Conservation (phyloP, 495 filamentous ascomycete species). For the Penicillium silybi region DNA sequence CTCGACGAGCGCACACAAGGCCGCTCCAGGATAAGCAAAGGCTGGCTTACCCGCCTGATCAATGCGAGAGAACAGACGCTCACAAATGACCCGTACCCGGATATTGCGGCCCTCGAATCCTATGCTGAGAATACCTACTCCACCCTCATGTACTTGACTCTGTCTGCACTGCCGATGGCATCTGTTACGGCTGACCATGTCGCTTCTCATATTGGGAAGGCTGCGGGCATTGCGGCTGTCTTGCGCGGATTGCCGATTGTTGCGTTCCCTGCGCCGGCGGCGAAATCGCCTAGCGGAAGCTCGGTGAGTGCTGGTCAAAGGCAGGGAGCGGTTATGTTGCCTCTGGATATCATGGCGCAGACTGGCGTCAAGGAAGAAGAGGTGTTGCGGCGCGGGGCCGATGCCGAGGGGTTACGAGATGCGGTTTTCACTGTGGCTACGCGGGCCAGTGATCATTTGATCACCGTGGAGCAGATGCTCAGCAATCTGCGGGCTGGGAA, state of each 20-base stretch:
- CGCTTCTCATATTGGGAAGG: conserved; percentile 91
- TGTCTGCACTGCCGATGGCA: conserved; percentile 69
- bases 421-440: conserved; percentile 91
- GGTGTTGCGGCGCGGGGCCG: conserved; percentile 71
- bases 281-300: conserved; percentile 45
- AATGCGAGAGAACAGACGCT: conserved; percentile 76
- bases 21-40: conserved; percentile 62
- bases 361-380: conserved; percentile 79
- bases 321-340: conserved; percentile 70
- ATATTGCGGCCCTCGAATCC: conserved; percentile 67
- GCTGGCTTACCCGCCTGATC: conserved; percentile 78
- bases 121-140: conserved; percentile 95
- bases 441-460: conserved; percentile 88
- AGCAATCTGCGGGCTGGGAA: conserved; percentile 67
- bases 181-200: conserved; percentile 88
- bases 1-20: conserved; percentile 54
- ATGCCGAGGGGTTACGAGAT: conserved; percentile 75
- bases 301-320: conserved; percentile 19
- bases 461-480: conserved; percentile 90
- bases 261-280: conserved; percentile 67
- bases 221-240: conserved; percentile 79
- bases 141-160: conserved; percentile 84
- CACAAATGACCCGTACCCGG: conserved; percentile 75
- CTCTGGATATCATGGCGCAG: conserved; percentile 86
- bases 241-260: conserved; percentile 80